phyloP scores from a whole-genome alignment of 75 land plant species.

The Selaginella moellendorffii region DNA sequence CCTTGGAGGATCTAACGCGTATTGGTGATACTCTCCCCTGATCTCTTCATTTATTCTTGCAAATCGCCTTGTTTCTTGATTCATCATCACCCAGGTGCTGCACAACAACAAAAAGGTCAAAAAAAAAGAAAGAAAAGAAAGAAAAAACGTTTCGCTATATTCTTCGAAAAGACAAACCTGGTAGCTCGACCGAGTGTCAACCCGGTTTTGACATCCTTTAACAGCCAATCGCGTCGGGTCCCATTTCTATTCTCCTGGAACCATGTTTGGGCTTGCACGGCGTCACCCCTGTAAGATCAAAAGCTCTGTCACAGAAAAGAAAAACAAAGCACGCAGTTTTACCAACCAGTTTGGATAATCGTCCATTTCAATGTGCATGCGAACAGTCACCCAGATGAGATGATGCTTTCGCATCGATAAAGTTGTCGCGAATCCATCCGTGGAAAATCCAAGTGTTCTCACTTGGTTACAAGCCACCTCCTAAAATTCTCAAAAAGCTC shows the following conservation, averaged over 20 bases:
- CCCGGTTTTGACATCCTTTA: conserved; percentile 48
- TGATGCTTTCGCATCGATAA: conserved; percentile 55
- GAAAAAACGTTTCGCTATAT: background rate
- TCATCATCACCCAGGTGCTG: conserved; percentile 99
- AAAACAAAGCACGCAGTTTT: background rate
- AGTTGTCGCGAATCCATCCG: conserved; percentile 93
- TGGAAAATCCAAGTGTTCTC: conserved; percentile 80
- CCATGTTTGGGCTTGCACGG: conserved; percentile 89
- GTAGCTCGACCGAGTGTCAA: conserved; percentile 76
- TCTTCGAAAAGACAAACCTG: conserved; percentile 30
- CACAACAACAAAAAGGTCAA: too few species aligned
- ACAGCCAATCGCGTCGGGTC: conserved; percentile 87
- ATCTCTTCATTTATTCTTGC: conserved; percentile 73
- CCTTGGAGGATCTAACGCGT: conserved; percentile 49
- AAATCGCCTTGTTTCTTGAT: conserved; percentile 68
- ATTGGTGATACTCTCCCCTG: conserved; percentile 39
- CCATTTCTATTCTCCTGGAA: conserved; percentile 78
- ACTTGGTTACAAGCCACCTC: conserved; percentile 94
- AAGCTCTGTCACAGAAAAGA: background rate
- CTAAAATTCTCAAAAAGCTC: conserved; percentile 23
- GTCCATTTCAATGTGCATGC: conserved; percentile 92
- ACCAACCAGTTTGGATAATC: conserved; percentile 91
- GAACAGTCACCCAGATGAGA: conserved; percentile 91
- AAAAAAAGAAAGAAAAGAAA: too few species aligned
- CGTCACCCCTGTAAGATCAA: conserved; percentile 53